A percentile compares a stretch with the other conserved stretches of the same genome.
These are phyloP conservation scores for Xylariaceae sp. DNA, from an alignment of 2,329 filamentous ascomycete species.

Conservation along the genomic window DNA sequence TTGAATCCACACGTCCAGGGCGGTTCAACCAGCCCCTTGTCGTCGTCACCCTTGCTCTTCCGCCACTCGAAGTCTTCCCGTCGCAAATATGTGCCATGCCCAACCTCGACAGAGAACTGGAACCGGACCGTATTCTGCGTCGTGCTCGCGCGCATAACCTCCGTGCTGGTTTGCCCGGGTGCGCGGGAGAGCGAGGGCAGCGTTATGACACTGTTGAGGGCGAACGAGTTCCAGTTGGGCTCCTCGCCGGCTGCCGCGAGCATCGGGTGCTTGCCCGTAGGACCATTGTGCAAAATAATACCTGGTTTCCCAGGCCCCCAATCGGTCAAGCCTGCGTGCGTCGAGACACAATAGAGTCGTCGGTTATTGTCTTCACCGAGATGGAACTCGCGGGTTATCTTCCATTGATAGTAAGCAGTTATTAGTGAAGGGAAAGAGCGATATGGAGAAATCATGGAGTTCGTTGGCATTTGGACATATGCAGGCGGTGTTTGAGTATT, in stretches of 20 bases:
- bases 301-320: constrained; percentile 15
- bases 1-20: constrained; percentile 15
- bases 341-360: constrained; percentile 20
- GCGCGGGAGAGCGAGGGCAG: constrained; percentile 2
- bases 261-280: constrained; percentile 18
- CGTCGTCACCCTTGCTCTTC: constrained; percentile 14
- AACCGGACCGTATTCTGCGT: constrained; percentile 10
- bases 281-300: constrained; percentile 23
- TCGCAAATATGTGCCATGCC: not conserved
- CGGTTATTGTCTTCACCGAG: constrained; percentile 14
- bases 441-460: constrained; percentile 6
- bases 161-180: not conserved
- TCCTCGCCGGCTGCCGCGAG: constrained; percentile 23
- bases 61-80: constrained; percentile 27
- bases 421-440: constrained; percentile 28
- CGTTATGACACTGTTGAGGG: constrained; percentile 12
- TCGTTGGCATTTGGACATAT: too few relatives aligned
- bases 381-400: constrained; percentile 11
- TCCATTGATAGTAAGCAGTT: constrained; percentile 22
- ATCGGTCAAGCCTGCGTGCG: constrained; percentile 22
- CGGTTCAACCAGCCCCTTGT: constrained; percentile 1
- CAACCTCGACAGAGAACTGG: constrained; percentile 20
- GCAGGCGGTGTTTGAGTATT: too few relatives aligned
- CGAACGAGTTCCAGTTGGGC: not conserved
- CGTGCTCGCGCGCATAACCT: constrained; percentile 16